These are phyloP conservation scores for Cephalotrichum gorgonifer DNA, from an alignment of 2,329 filamentous ascomycete genomes.

Conservation along the genomic window DNA sequence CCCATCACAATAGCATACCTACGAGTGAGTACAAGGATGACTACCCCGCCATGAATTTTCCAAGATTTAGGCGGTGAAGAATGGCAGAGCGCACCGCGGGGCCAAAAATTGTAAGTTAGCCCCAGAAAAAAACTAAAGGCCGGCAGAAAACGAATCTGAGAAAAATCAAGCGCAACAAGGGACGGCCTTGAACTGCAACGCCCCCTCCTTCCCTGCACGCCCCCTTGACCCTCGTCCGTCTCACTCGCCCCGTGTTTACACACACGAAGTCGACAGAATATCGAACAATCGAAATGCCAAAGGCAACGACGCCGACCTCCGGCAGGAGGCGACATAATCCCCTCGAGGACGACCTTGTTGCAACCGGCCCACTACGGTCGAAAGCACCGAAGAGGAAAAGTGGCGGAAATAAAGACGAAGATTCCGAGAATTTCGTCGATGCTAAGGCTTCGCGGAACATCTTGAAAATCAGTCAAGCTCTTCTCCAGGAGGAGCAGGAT, in stretches of 20 bases:
- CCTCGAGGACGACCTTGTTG: constrained; percentile 75
- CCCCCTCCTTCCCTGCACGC: background rate
- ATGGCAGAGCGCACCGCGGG: background rate
- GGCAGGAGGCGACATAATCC: constrained; percentile 72
- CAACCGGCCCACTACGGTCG: constrained; percentile 60
- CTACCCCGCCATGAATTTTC: constrained; percentile 4
- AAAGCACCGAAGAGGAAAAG: constrained; percentile 63
- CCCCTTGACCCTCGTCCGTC: background rate
- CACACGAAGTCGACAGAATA: background rate
- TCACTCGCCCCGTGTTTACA: background rate
- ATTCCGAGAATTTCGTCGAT: constrained; percentile 67
- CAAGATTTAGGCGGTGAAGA: constrained; percentile 3
- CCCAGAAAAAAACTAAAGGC: background rate
- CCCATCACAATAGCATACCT: background rate
- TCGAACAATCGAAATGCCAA: constrained; percentile 56
- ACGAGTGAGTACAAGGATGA: background rate
- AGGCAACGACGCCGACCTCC: constrained; percentile 53
- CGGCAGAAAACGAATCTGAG: background rate
- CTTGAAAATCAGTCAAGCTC: constrained; percentile 76
- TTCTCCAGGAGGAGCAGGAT: constrained; percentile 66
- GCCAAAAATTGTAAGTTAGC: background rate
- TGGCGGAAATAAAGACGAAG: constrained; percentile 50
- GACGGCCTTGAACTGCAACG: constrained; percentile 4
- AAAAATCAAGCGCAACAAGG: constrained; percentile 10
- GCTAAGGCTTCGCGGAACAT: constrained; percentile 84